A percentile compares a stretch with the other conserved stretches of the same genome.
These are phyloP conservation scores for Oropetium thomaeum DNA, from an alignment of 176 grass and related monocot species.

Conservation along the genomic window DNA sequence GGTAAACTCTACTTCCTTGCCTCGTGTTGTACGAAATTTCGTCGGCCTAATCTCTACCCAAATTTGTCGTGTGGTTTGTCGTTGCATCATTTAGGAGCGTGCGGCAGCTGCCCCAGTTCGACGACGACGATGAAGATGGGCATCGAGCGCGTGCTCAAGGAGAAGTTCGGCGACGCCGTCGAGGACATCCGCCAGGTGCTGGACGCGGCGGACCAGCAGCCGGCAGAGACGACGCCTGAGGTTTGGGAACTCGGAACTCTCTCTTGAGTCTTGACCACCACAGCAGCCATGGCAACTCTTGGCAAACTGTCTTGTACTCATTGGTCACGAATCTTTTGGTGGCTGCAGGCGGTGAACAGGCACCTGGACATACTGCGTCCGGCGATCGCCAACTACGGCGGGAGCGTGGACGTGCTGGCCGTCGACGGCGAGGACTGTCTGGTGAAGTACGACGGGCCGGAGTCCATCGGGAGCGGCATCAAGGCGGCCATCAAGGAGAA, in stretches of 20 bases:
- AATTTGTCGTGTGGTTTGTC: slow-evolving; percentile 11
- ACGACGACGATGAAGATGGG: slow-evolving; percentile 98
- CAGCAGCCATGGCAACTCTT: background rate
- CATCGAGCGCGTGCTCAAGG: slow-evolving; percentile 84
- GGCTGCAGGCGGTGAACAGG: slow-evolving; percentile 75
- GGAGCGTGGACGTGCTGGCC: slow-evolving; percentile 72
- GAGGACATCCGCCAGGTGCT: slow-evolving; percentile 71
- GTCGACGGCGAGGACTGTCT: slow-evolving; percentile 72
- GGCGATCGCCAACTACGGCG: slow-evolving; percentile 86
- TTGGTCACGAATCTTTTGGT: background rate
- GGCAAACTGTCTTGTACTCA: background rate
- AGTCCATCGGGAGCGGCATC: slow-evolving; percentile 79
- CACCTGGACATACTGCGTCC: slow-evolving; percentile 96
- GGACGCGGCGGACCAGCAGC: slow-evolving; percentile 41
- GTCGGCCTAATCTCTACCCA: background rate
- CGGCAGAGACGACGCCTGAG: slow-evolving; percentile 53
- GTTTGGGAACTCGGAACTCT: slow-evolving; percentile 33
- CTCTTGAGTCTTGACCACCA: background rate
- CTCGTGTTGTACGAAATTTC: background rate
- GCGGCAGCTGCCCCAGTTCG: slow-evolving; percentile 86
- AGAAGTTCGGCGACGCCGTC: slow-evolving; percentile 89
- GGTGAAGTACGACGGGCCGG: slow-evolving; percentile 79
- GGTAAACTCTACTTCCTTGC: slow-evolving; percentile 39
- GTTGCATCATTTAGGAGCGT: slow-evolving; percentile 55
- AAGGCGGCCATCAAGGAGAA: slow-evolving; percentile 94